Evolutionary conservation across 2,329 filamentous ascomycete species (phyloP), one percentile per base, ranked within the genome.

Genomic region (Colletotrichum magnum): DNA sequence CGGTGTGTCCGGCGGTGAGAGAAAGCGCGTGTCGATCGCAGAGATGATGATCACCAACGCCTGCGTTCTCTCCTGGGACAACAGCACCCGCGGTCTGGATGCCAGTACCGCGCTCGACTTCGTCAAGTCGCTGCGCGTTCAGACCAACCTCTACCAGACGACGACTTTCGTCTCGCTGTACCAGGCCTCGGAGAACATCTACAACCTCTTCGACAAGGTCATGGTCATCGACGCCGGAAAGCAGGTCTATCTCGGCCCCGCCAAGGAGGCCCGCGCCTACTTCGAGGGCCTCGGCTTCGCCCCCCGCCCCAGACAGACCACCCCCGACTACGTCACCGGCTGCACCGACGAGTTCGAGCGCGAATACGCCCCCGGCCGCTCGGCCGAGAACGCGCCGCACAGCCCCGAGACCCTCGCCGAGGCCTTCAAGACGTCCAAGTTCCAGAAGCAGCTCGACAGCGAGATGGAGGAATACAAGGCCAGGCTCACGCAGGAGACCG

Each of bases 81-180:
- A 94, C 79, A 89, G 87, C 39, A 93, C 91, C 1, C 87, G 90
- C 48, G 91, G 91, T 48, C 83, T 93, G 3, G 91, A 93, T 70
- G 88, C 90, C 12, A 90, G 87, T 39, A 92, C 90, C 0, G 91
- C 90, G 2, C 84, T 92, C 6, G 90, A 92, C 73, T 92, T 89
- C 72, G 84, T 84, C 73, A 90, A 89, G 76, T 93, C 91, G 1
- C 84, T 97, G 2, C 90, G 94, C 2, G 90, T 94, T 48, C 87
- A 95, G 83, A 96, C 94, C 24, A 92, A 96, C 78, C 89, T 96
- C 63, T 94, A 94, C 86, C 89, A 92, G 77, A 94, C 91, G 0
- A 93, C 92, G 2, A 96, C 94, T 0, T 95, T 96, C 70, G 93
- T 97, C 1, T 94, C 94, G 0, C 84, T 97, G 0, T 97, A 97